phyloP scores from a whole-genome alignment of 306 rosid species.

The Vigna radiata region DNA sequence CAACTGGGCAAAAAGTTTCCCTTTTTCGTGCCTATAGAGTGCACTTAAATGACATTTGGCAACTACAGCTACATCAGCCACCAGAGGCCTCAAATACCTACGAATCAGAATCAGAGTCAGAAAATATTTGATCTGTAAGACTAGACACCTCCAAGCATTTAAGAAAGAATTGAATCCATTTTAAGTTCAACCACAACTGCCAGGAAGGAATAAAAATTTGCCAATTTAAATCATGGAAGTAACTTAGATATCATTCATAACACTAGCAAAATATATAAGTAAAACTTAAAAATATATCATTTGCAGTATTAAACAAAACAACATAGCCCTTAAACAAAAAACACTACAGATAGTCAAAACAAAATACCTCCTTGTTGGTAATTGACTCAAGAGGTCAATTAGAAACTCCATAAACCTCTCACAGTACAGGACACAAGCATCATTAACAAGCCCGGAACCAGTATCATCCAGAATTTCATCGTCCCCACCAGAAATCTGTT shows the following conservation, averaged over 20 bases:
- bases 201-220: constrained; percentile 18
- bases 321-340: constrained; percentile 14
- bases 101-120: constrained; percentile 15
- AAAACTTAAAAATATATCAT: constrained; percentile 14
- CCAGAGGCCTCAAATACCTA: constrained; percentile 93
- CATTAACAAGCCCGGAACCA: constrained; percentile 58
- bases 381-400: constrained; percentile 96
- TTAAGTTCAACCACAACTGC: constrained; percentile 20
- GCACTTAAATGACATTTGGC: constrained; percentile 96
- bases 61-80: constrained; percentile 97
- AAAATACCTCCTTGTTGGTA: constrained; percentile 91
- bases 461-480: constrained; percentile 52
- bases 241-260: constrained; percentile 12
- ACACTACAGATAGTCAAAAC: constrained; percentile 33
- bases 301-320: constrained; percentile 4
- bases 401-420: constrained; percentile 99
- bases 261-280: constrained; percentile 27
- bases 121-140: neutral
- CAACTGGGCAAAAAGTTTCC: constrained; percentile 94
- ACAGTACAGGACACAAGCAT: constrained; percentile 92
- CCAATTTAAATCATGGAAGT: constrained; percentile 25
- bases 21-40: constrained; percentile 89
- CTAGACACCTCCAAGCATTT: constrained; percentile 8
- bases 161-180: constrained; percentile 19
- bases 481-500: constrained; percentile 49